Conservation (phyloP, 805 yeast species). For the Candida wancherniae region DNA sequence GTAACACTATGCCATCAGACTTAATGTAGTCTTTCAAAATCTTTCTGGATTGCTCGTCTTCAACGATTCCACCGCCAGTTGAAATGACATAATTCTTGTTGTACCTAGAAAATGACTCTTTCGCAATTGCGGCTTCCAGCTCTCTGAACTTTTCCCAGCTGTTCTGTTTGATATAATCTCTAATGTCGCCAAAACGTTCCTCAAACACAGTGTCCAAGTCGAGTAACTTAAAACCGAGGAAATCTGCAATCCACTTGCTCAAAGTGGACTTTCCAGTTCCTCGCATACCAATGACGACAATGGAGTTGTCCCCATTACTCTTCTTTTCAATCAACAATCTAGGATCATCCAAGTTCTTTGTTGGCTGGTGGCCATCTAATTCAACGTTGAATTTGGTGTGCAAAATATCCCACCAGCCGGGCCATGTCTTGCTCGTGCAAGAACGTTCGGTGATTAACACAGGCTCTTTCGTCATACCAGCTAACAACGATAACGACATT, state of each 20-base stretch:
- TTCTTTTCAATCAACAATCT: conserved; percentile 17
- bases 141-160: conserved; percentile 90
- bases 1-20: conserved; percentile 76
- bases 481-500: conserved; percentile 88
- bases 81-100: conserved; percentile 64
- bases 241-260: conserved; percentile 70
- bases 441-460: conserved; percentile 79
- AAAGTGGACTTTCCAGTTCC: conserved; percentile 94
- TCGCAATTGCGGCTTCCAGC: conserved; percentile 55
- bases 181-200: conserved; percentile 48
- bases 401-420: conserved; percentile 98
- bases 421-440: conserved; percentile 98
- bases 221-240: conserved; percentile 60
- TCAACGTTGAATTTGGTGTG: conserved; percentile 60
- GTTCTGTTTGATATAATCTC: conserved; percentile 51
- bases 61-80: conserved; percentile 97
- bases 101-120: conserved; percentile 40
- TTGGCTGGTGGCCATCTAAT: conserved; percentile 65
- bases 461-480: conserved; percentile 61
- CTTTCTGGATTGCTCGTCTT: conserved; percentile 61
- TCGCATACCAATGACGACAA: conserved; percentile 92
- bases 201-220: conserved; percentile 80
- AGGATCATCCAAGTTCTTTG: conserved; percentile 14
- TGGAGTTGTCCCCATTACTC: conserved; percentile 47
- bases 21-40: conserved; percentile 50